Percentiles rank a stretch among this genome's conserved stretches.
phyloP scores from a whole-genome alignment of 306 rosid species.

The Cicer cuneatum region DNA sequence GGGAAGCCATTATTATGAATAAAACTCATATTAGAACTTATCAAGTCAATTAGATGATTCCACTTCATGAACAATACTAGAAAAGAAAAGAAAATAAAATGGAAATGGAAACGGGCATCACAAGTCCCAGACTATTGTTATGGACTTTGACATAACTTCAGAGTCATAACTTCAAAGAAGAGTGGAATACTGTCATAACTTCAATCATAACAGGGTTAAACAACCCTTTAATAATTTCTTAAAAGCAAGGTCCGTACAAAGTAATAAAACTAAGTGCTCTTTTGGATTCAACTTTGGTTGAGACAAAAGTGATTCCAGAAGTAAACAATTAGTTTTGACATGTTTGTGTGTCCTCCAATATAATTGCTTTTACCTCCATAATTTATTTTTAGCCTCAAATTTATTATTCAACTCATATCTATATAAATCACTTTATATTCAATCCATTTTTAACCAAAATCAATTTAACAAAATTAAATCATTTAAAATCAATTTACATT shows the following conservation, averaged over 20 bases:
- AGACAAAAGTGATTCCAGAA: background rate
- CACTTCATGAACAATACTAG: conserved; percentile 31
- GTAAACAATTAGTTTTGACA: background rate
- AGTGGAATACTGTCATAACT: background rate
- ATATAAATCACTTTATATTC: too few species aligned
- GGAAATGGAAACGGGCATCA: conserved; percentile 8
- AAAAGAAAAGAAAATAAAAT: background rate
- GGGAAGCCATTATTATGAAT: conserved; percentile 40
- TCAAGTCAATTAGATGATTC: conserved; percentile 29
- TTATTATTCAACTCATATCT: background rate
- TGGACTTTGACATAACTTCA: background rate
- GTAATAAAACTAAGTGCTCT: background rate
- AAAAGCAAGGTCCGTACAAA: background rate
- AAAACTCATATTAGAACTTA: conserved; percentile 31
- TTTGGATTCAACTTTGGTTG: background rate
- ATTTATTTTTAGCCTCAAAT: background rate
- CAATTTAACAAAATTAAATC: too few species aligned
- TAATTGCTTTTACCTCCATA: background rate
- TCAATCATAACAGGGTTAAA: background rate
- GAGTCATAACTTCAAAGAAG: too few species aligned
- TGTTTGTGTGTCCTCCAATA: background rate
- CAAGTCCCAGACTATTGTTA: conserved; percentile 12
- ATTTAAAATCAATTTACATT: too few species aligned
- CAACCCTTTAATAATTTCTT: background rate
- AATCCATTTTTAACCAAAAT: too few species aligned